Conservation (phyloP, 164 flowering plant genomes). For the Stephania yunnanensis region DNA sequence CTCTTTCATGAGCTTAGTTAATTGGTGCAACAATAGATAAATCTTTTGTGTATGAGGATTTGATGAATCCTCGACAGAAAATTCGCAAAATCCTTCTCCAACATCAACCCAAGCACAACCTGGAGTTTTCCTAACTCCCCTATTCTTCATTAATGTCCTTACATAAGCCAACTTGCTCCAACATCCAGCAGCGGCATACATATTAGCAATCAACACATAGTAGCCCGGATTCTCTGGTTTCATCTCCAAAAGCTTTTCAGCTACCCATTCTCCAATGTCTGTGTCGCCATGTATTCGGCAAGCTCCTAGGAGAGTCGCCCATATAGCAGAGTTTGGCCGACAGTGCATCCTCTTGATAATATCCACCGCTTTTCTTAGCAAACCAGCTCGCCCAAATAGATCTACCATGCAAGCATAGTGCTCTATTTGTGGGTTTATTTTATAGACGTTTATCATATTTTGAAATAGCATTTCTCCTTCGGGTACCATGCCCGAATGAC, state of each 20-base stretch:
- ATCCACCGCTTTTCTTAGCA: slow-evolving; percentile 37
- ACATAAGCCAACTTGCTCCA: slow-evolving; percentile 48
- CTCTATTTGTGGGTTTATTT: slow-evolving; percentile 41
- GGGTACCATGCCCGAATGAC: slow-evolving; percentile 51
- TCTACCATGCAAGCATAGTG: slow-evolving; percentile 63
- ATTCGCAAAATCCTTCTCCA: slow-evolving; percentile 34
- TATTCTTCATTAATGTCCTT: slow-evolving; percentile 46
- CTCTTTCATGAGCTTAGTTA: slow-evolving; percentile 40
- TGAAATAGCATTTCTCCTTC: slow-evolving; percentile 39
- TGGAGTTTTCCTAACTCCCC: slow-evolving; percentile 45
- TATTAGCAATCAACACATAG: slow-evolving; percentile 50
- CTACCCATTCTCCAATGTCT: slow-evolving; percentile 57
- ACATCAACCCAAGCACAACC: slow-evolving; percentile 53
- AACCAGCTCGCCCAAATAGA: slow-evolving; percentile 59
- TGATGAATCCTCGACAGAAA: slow-evolving; percentile 44
- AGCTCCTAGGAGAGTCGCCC: slow-evolving; percentile 57
- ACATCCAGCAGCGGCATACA: slow-evolving; percentile 51
- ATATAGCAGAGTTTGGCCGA: slow-evolving; percentile 44
- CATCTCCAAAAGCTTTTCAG: slow-evolving; percentile 42
- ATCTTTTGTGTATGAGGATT: slow-evolving; percentile 27
- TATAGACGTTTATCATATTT: slow-evolving; percentile 32
- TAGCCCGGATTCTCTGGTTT: slow-evolving; percentile 47
- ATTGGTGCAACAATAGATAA: slow-evolving; percentile 32
- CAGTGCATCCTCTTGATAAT: slow-evolving; percentile 41
- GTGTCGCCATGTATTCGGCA: slow-evolving; percentile 41